Percentiles rank a stretch among this genome's conserved stretches.
These are phyloP conservation scores for Xylariaceae sp. DNA, from an alignment of 2,329 filamentous ascomycete species.

Conservation along the genomic window DNA sequence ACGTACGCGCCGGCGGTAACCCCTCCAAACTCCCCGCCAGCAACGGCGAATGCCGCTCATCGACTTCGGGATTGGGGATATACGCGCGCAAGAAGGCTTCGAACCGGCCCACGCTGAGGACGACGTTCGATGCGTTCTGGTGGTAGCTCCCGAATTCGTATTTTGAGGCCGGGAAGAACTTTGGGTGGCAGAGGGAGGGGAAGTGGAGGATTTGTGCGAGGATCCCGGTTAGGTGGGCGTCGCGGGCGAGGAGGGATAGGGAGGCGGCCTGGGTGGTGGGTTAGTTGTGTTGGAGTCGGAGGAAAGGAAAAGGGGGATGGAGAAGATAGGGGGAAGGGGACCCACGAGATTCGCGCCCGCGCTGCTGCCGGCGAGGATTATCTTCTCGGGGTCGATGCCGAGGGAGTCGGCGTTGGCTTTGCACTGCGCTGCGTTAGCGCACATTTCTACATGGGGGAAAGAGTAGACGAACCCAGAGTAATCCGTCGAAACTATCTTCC, in stretches of 20 bases:
- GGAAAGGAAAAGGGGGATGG: background rate
- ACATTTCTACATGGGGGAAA: too few species aligned
- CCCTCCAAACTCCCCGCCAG: slow-evolving; percentile 9
- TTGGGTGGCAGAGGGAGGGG: slow-evolving; percentile 14
- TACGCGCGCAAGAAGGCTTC: slow-evolving; percentile 11
- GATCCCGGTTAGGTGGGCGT: slow-evolving; percentile 15
- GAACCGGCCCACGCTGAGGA: slow-evolving; percentile 9
- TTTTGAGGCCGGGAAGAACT: slow-evolving; percentile 11
- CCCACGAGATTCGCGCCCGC: slow-evolving; percentile 14
- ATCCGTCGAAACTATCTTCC: slow-evolving; percentile 48
- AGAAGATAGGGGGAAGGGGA: background rate
- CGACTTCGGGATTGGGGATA: slow-evolving; percentile 8
- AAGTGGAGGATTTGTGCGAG: slow-evolving; percentile 18
- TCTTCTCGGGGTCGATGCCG: slow-evolving; percentile 15
- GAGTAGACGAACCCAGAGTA: slow-evolving; percentile 33
- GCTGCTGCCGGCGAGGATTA: slow-evolving; percentile 17
- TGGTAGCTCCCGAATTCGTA: slow-evolving; percentile 18
- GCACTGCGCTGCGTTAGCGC: background rate
- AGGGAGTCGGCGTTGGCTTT: slow-evolving; percentile 13
- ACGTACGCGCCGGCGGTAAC: slow-evolving; percentile 17
- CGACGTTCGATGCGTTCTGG: slow-evolving; percentile 15
- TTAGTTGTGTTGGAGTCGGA: too few species aligned
- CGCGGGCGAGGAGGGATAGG: slow-evolving; percentile 6
- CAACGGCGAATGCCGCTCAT: slow-evolving; percentile 16
- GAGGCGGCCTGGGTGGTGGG: slow-evolving; percentile 5